Evolutionary conservation across 2,329 filamentous ascomycete genomes (phyloP), one percentile per base, ranked within the genome.

Genomic region (Parafenestella ontariensis): DNA sequence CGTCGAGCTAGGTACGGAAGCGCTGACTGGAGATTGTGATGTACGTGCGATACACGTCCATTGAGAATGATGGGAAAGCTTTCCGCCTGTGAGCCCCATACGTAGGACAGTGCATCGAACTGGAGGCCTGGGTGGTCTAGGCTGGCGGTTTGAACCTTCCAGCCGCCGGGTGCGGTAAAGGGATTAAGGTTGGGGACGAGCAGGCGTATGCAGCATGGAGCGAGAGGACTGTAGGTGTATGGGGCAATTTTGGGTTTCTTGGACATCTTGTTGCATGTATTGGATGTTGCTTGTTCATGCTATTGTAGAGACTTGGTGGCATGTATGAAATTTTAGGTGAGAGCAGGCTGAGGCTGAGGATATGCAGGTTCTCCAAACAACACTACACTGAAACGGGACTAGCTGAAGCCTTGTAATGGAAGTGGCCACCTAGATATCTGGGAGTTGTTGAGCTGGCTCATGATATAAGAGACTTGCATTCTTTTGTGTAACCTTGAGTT

Each of bases 1-100:
- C 49, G 49, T 20, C 5, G 24, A 7, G 43, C 37, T 10, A 52
- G 15, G n/a, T 24, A 47, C 11, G 49, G 49, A 13, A 52, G 29
- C 13, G 49, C 43, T 18, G 43, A 36, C n/a, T 52, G 33, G 1
- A 52, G 29, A 21, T 52, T 52, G 11, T 43, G 18, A 21, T 52
- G 49, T 2, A 52, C 49, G 7, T 31, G 36, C 10, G 42, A 15
- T 11, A 15, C 4, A 8, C 26, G 17, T 7, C 39, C 37, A 21
- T 52, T 47, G 20, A 24, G 36, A 5, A 29, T 17, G 13, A 52
- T 52, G 1, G 43, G 42, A 18, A 24, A 43, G 8, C 21, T 36
- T n/a, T 47, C 10, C 8, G 5, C 13, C 9, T 42, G 26, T 2
- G 43, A 26, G 5, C 49, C 49, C 49, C 49, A 52, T 2, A 23